Evolutionary conservation across 1,284 basidiomycete genomes (phyloP).

Genomic region (Schizopora paradoxa): DNA sequence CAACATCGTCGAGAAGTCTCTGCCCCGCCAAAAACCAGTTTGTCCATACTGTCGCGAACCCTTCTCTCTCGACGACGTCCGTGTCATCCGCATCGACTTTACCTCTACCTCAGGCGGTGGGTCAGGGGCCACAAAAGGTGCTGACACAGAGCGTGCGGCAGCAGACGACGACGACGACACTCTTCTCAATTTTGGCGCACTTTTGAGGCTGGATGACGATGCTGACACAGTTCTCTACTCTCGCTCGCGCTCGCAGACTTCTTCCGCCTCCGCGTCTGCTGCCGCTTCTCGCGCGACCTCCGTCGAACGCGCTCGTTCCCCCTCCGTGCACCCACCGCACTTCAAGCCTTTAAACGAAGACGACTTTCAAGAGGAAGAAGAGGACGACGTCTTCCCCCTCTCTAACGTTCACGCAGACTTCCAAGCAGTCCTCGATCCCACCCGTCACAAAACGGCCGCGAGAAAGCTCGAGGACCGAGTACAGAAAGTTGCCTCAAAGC

Average conservation of each 20-base stretch:
- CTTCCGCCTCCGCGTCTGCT: constrained; percentile 10
- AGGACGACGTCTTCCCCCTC: constrained; percentile 19
- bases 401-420: no score
- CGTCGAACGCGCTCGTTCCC: constrained; percentile 6
- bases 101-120: constrained; percentile 48
- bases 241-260: constrained; percentile 1
- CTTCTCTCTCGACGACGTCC: constrained; percentile 57
- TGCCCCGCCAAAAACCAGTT: constrained; percentile 55
- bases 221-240: constrained; percentile 15
- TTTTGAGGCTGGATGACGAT: constrained; percentile 3
- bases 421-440: constrained; percentile 32
- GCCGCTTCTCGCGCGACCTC: constrained; percentile 15
- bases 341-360: constrained; percentile 14
- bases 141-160: constrained; percentile 34
- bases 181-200: not conserved
- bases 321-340: not conserved
- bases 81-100: constrained; percentile 74
- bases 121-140: constrained; percentile 57
- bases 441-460: constrained; percentile 49
- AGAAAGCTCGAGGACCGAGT: constrained; percentile 70
- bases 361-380: not conserved
- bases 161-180: constrained; percentile 1
- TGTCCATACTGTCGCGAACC: constrained; percentile 78
- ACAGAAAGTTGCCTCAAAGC: constrained; percentile 71
- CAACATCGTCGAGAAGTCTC: constrained; percentile 73